Evolutionary conservation across 169 alveolate species (phyloP).

Genomic region (Ichthyophthirius multifiliis): DNA sequence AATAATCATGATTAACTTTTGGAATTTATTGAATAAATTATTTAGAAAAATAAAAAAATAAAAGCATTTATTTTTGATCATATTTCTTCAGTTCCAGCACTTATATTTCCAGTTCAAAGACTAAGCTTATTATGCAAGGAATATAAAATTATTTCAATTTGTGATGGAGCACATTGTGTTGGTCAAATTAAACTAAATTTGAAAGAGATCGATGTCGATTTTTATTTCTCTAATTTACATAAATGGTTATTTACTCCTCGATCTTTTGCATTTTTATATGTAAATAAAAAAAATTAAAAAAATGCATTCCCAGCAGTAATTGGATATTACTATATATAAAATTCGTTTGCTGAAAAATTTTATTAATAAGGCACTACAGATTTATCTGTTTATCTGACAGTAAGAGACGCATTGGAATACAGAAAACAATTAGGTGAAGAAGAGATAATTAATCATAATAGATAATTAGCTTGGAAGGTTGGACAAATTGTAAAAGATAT

Average conservation of each 20-base stretch:
- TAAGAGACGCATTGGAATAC: not conserved
- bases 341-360: not conserved
- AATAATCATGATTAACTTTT: not conserved
- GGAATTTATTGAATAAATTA: not conserved
- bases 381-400: not conserved
- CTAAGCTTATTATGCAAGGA: not conserved
- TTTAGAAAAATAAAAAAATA: not conserved
- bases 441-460: not conserved
- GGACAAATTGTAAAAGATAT: not conserved
- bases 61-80: slow-evolving; percentile 20
- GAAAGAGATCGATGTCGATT: slow-evolving; percentile 18
- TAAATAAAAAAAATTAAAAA: not conserved
- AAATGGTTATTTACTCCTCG: slow-evolving; percentile 26
- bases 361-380: not conserved
- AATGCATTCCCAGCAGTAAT: not conserved
- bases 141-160: slow-evolving; percentile 12
- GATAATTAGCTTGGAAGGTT: not conserved
- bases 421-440: slow-evolving; percentile 3
- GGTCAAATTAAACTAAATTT: slow-evolving; percentile 20
- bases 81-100: slow-evolving; percentile 17
- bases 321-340: not conserved
- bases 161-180: slow-evolving; percentile 32
- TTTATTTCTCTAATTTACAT: slow-evolving; percentile 21
- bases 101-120: slow-evolving; percentile 10
- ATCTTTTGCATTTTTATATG: slow-evolving; percentile 4